Conservation (phyloP, 2,329 filamentous ascomycete species). For the Penicillium sp. region DNA sequence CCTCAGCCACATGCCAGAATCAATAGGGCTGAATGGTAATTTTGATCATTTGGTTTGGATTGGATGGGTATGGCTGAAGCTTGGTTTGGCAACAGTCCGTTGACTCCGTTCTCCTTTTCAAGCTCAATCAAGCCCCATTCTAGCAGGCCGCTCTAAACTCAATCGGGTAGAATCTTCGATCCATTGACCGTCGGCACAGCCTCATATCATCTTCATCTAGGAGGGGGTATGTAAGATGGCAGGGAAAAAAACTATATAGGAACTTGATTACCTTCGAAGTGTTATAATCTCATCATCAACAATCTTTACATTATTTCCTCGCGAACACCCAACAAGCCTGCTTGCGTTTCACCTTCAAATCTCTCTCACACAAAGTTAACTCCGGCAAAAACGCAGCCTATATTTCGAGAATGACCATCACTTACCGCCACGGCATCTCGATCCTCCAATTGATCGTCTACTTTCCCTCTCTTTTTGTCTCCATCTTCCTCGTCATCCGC, state of each 20-base stretch:
- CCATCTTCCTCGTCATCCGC: slow-evolving; percentile 34
- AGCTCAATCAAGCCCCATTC: background rate
- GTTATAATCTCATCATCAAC: background rate
- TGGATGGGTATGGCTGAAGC: background rate
- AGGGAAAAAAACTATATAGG: slow-evolving; percentile 1
- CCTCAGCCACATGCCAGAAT: background rate
- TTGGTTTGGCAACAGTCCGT: background rate
- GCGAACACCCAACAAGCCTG: background rate
- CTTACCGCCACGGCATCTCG: slow-evolving; percentile 36
- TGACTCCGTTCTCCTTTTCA: background rate
- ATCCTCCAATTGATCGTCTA: slow-evolving; percentile 42
- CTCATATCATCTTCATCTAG: background rate
- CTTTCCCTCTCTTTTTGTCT: slow-evolving; percentile 35
- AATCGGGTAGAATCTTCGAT: background rate
- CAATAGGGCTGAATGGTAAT: background rate
- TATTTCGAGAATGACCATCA: slow-evolving; percentile 24
- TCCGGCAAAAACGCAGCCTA: background rate
- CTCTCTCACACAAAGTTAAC: background rate
- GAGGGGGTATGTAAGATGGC: slow-evolving; percentile 5
- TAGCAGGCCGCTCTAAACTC: background rate
- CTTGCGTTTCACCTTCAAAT: background rate
- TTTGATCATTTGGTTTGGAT: background rate
- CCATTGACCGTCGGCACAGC: background rate
- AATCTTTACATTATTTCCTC: background rate
- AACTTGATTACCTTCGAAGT: background rate